phyloP scores from a whole-genome alignment of 768 basidiomycete species.

The Boletus vinaceobasis region DNA sequence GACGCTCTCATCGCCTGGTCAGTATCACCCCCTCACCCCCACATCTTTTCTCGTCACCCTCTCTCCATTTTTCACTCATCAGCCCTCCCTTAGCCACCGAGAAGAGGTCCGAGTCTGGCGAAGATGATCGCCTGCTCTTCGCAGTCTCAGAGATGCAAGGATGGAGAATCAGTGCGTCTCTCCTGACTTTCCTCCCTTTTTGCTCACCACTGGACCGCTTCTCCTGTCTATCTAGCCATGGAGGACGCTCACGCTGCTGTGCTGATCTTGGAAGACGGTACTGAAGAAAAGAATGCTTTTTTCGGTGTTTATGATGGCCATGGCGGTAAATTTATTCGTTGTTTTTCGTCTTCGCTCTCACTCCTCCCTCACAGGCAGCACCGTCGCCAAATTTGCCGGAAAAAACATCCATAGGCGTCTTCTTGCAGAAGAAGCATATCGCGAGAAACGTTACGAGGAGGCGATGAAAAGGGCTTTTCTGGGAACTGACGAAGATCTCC shows the following conservation, averaged over 20 bases:
- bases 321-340: slow-evolving; percentile 59
- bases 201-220: background rate
- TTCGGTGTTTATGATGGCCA: slow-evolving; percentile 99
- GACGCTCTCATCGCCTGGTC: slow-evolving; percentile 80
- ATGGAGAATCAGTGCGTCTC: slow-evolving; percentile 90
- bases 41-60: background rate
- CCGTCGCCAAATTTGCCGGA: slow-evolving; percentile 86
- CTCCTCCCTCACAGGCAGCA: slow-evolving; percentile 50
- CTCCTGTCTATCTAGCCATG: slow-evolving; percentile 63
- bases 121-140: slow-evolving; percentile 67
- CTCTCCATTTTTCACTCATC: slow-evolving; percentile 9
- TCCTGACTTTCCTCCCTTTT: background rate
- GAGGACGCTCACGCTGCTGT: slow-evolving; percentile 89
- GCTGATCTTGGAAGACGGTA: slow-evolving; percentile 59
- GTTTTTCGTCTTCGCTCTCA: background rate
- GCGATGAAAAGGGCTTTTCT: slow-evolving; percentile 89
- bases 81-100: slow-evolving; percentile 55
- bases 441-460: slow-evolving; percentile 61
- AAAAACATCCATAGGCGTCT: slow-evolving; percentile 79
- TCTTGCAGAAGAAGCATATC: slow-evolving; percentile 67
- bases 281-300: slow-evolving; percentile 61
- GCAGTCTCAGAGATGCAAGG: slow-evolving; percentile 97
- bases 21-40: slow-evolving; percentile 23
- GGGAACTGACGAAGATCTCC: slow-evolving; percentile 91
- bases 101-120: slow-evolving; percentile 75